Base-by-base conservation (phyloP, 2,329 filamentous ascomycete genomes). In the Cordyceps fumosorosea region DNA sequence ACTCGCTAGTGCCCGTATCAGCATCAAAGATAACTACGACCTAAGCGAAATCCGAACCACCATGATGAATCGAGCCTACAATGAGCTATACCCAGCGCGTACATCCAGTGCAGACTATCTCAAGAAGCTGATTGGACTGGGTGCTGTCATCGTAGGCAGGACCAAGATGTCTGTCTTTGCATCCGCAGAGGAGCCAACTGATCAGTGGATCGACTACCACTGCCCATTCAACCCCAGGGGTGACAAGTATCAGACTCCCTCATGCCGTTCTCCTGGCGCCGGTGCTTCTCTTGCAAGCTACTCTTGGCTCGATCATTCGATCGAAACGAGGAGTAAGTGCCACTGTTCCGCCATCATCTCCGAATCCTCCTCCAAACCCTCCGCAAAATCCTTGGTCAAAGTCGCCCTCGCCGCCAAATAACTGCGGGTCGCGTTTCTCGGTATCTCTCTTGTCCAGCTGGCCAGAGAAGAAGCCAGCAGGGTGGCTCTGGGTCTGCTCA, bases 1-100 rank as follows among this genome's bases (percentile, higher is more conserved):
- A 3, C 71, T 84, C 1, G 78, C 80, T 8, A 81, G 81, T 18
- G 75, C 81, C 20, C 74, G 82, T 12, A 70, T 84, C 0, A 81
- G 77, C 2, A 74, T 84, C 60, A 87, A 87, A 66, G 85, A 87
- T 65, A 83, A 84, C 55, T 82, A 77, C 64, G 77, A 85, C 62
- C 70, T 87, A 45, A 62, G 60, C 26, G 84, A 84, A 0, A 67
- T 85, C 8, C 76, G 77, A 34, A 85, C 79, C 0, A 76, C 76
- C 8, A 77, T 78, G 51, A 83, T 83, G 1, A 85, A 81, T 57
- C 74, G 81, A 51, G 81, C 84, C 3, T 87, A 79, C 72, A 81
- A 80, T 54, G 71, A 79, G 63, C 71, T 86, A 2, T 82, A 84
- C 60, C 75, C 76, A 3, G 69, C 78, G 2, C 74, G 75, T 0